Conservation (phyloP, 2,329 filamentous ascomycete species). For the Neonectria ditissima region DNA sequence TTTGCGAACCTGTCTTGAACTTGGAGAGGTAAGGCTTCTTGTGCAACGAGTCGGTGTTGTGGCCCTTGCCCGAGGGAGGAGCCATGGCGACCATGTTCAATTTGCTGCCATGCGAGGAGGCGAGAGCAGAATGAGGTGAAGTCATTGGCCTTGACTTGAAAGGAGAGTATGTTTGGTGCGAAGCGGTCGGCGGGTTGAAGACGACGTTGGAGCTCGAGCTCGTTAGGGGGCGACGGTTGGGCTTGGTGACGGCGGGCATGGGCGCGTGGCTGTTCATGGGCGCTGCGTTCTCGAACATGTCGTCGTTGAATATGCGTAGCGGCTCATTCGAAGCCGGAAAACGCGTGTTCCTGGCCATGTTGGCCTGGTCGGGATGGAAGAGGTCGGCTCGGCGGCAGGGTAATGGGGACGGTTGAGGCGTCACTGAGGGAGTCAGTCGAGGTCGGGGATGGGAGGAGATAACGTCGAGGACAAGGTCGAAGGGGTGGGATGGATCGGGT, state of each 20-base stretch:
- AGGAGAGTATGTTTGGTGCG: constrained; percentile 72
- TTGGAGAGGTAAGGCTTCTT: constrained; percentile 74
- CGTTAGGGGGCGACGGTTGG: constrained; percentile 61
- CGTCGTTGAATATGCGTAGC: constrained; percentile 65
- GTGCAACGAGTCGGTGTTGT: constrained; percentile 74
- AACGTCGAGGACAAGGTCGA: constrained; percentile 34
- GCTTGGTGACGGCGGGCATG: constrained; percentile 64
- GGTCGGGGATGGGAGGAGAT: constrained; percentile 36
- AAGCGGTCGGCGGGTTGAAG: constrained; percentile 71
- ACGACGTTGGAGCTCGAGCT: constrained; percentile 71
- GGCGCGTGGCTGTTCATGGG: constrained; percentile 68
- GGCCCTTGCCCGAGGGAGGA: constrained; percentile 67
- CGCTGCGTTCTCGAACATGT: constrained; percentile 58
- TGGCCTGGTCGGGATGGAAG: constrained; percentile 51
- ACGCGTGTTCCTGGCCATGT: constrained; percentile 66
- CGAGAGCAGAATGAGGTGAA: constrained; percentile 71
- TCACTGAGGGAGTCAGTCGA: constrained; percentile 31
- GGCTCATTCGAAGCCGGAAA: constrained; percentile 60
- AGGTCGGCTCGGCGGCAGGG: constrained; percentile 32
- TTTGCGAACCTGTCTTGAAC: constrained; percentile 68
- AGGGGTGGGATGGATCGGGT: constrained; percentile 39
- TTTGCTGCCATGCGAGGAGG: constrained; percentile 65
- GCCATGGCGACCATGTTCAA: constrained; percentile 77
- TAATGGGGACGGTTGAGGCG: constrained; percentile 15
- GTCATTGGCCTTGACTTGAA: constrained; percentile 73